phyloP scores from a whole-genome alignment of 129 eudicot species.

The Calendula officinalis region DNA sequence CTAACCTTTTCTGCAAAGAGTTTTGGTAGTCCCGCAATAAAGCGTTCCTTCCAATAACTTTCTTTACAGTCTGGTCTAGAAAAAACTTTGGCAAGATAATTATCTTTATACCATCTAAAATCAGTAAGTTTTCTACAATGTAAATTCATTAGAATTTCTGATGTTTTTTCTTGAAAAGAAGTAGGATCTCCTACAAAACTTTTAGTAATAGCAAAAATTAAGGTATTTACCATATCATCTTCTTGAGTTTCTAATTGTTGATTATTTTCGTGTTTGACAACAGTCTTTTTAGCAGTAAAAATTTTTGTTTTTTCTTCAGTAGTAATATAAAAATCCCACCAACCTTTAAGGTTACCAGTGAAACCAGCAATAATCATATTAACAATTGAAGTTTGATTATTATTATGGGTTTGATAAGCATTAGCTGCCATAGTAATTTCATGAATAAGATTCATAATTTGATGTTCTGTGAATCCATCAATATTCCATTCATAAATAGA shows the following conservation, averaged over 20 bases:
- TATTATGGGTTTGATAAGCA: background rate
- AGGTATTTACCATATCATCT: background rate
- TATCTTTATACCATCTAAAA: constrained; percentile 1
- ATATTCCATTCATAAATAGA: background rate
- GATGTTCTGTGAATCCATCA: background rate
- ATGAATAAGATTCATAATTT: background rate
- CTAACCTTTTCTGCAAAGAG: too few relatives aligned
- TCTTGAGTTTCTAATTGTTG: background rate
- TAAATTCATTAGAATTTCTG: background rate
- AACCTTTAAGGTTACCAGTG: background rate
- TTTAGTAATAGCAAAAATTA: background rate
- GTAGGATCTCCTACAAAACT: background rate
- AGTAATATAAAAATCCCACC: too few relatives aligned
- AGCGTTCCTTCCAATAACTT: too few relatives aligned
- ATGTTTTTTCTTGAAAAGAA: background rate
- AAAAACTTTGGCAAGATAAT: too few relatives aligned
- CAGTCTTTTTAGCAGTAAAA: background rate
- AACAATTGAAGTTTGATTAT: background rate
- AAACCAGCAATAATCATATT: background rate
- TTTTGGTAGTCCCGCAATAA: too few relatives aligned
- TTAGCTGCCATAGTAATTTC: background rate
- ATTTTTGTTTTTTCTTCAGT: background rate
- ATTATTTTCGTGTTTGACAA: background rate
- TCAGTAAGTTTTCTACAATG: background rate
- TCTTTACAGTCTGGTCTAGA: too few relatives aligned